phyloP scores from a whole-genome alignment of 306 rosid species.

The Trifolium repens region DNA sequence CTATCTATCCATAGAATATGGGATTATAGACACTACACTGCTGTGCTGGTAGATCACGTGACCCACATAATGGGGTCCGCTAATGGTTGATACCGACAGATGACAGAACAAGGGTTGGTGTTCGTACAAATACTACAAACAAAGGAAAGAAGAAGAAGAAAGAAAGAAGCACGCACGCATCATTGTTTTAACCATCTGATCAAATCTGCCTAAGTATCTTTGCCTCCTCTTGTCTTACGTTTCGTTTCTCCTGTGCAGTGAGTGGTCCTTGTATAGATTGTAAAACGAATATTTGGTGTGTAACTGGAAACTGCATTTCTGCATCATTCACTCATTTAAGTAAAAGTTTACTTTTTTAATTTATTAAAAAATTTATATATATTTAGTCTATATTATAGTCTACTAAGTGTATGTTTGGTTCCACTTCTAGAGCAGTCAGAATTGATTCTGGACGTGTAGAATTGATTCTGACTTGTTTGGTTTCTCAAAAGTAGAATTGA shows the following conservation, averaged over 20 bases:
- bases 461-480: no score
- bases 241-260: background rate
- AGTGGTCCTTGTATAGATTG: background rate
- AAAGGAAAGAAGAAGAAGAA: constrained; percentile 22
- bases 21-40: background rate
- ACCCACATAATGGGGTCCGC: background rate
- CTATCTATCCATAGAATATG: background rate
- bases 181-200: constrained; percentile 30
- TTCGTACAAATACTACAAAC: background rate
- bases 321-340: no score
- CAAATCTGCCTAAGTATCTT: constrained; percentile 38
- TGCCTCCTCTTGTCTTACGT: constrained; percentile 18
- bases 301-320: no score
- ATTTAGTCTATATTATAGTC: no score
- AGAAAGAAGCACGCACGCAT: constrained; percentile 19
- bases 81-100: constrained; percentile 27
- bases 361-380: no score
- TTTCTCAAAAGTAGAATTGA: no score
- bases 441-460: no score
- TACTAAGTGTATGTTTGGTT: no score
- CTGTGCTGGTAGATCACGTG: constrained; percentile 22
- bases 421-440: no score
- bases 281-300: constrained; percentile 6
- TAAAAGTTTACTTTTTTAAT: no score
- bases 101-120: constrained; percentile 42